A percentile compares a stretch with the other conserved stretches of the same genome.
phyloP scores from a whole-genome alignment of 257 asterid genomes.

The Primulina eburnea region DNA sequence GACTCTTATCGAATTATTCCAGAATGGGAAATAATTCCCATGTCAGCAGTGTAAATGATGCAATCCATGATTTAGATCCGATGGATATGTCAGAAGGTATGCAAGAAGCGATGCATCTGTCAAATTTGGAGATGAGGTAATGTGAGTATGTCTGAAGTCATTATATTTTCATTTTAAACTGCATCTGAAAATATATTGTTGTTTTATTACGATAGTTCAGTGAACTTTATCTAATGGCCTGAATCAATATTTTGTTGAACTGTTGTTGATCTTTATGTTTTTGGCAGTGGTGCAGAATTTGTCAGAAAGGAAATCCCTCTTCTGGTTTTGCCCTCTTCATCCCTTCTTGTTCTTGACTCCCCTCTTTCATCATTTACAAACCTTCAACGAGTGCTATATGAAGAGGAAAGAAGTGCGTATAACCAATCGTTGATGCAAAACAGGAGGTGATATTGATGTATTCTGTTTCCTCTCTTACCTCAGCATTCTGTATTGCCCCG shows the following conservation, averaged over 20 bases:
- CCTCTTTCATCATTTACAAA: slow-evolving; percentile 70
- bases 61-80: slow-evolving; percentile 65
- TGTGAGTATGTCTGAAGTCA: slow-evolving; percentile 42
- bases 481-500: background rate
- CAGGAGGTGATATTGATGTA: slow-evolving; percentile 45
- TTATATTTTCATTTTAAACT: slow-evolving; percentile 10
- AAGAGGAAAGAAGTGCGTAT: slow-evolving; percentile 90
- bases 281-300: slow-evolving; percentile 91
- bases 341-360: slow-evolving; percentile 65
- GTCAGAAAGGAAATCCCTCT: slow-evolving; percentile 93
- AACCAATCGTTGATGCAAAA: slow-evolving; percentile 68
- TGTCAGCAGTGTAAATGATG: slow-evolving; percentile 42
- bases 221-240: slow-evolving; percentile 1
- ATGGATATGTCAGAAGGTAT: slow-evolving; percentile 97
- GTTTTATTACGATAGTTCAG: background rate
- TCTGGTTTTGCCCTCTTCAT: slow-evolving; percentile 61
- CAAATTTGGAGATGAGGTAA: slow-evolving; percentile 98
- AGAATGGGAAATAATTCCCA: slow-evolving; percentile 50
- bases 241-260: background rate
- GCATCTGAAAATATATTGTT: slow-evolving; percentile 2
- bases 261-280: slow-evolving; percentile 23
- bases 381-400: slow-evolving; percentile 79
- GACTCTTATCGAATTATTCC: slow-evolving; percentile 61
- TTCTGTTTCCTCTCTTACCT: slow-evolving; percentile 4
- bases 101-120: slow-evolving; percentile 99